Base-by-base conservation (phyloP, 305 asterid species). In the Solanum hybrid region DNA sequence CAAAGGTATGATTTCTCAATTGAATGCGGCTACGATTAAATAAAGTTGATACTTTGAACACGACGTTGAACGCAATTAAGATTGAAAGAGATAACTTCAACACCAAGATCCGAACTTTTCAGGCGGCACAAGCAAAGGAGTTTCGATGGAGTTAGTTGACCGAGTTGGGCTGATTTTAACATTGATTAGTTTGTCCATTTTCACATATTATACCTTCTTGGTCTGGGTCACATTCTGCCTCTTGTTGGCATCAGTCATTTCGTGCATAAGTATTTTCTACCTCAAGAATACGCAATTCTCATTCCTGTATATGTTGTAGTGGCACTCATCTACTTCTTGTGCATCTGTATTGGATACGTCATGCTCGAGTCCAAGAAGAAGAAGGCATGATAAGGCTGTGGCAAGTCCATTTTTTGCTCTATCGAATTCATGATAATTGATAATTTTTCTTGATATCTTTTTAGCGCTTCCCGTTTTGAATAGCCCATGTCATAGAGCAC, bases 381-480 rank as follows among this genome's bases (percentile, higher is more conserved):
- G 46, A 26, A 40, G 91, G 96, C 96, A 22, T 96, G 90, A 93
- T 72, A 27, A 26, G 86, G 14, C 36, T 42, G 35, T 29, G 36
- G 64, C 86, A 80, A 79, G 35, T 80, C 69, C 86, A 80, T 40
- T 80, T 79, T 37, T 80, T 38, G 60, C 35, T 80, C 66, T 24
- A 24, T 40, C 31, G 5, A 26, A 29, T 38, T 80, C 66, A 7
- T 26, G 20, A 79, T 79, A 22, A n/a, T 37, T 5, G 20, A 79
- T n/a, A 3, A 35, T 79, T 79, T 37, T 79, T 79, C 6, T 56
- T 7, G 13, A 6, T 79, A 56, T 56, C 69, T 79, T 31, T 79
- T 79, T 79, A 79, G 42, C 34, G 13, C 85, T 36, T n/a, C 34
- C 13, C n/a, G 2, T 6, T 79, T 80, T 26, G 32, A 14, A 26